Evolutionary conservation across 2,329 filamentous ascomycete species (phyloP).

Genomic region (Colletotrichum noveboracense): DNA sequence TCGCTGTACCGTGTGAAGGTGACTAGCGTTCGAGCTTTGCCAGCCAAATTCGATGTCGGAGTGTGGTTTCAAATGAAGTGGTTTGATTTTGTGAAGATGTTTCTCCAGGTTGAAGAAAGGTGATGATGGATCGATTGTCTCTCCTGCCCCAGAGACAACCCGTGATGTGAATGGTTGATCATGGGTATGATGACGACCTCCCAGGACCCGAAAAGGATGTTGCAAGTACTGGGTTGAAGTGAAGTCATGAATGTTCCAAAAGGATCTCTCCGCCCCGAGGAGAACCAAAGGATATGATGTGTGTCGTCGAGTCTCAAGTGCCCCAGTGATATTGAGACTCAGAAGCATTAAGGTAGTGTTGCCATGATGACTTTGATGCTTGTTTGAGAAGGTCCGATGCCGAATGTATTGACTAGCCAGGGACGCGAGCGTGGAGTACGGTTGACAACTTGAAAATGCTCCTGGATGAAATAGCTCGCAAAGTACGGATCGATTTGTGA

Average conservation of each 20-base stretch:
- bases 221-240: too few species aligned
- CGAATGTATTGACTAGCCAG: too few species aligned
- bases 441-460: not conserved
- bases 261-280: not conserved
- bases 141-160: not conserved
- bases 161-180: not conserved
- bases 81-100: not conserved
- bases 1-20: not conserved
- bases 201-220: not conserved
- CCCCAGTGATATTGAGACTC: not conserved
- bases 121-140: not conserved
- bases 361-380: too few species aligned
- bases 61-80: not conserved
- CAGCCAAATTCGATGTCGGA: not conserved
- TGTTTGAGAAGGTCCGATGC: too few species aligned
- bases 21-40: not conserved
- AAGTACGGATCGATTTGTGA: not conserved
- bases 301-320: not conserved
- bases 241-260: not conserved
- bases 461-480: not conserved
- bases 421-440: not conserved
- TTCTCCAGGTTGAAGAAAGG: not conserved
- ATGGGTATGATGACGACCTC: not conserved
- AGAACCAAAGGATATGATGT: not conserved
- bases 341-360: not conserved